phyloP scores from a whole-genome alignment of 208 protist genomes.

The Phytomonas sp. region DNA sequence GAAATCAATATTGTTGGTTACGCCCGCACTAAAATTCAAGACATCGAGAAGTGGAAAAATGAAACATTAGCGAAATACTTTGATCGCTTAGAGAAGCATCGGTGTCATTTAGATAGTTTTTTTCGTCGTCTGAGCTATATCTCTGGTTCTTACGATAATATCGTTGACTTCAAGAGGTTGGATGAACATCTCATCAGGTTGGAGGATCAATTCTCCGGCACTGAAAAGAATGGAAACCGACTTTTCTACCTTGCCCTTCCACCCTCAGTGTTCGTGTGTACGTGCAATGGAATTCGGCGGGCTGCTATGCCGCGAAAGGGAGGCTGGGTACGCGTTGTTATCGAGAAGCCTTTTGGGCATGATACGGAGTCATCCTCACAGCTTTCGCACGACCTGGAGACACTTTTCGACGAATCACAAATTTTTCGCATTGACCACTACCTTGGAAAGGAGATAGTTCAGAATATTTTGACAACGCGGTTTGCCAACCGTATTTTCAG shows the following conservation, averaged over 20 bases:
- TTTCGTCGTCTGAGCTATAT: constrained; percentile 64
- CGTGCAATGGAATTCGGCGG: constrained; percentile 42
- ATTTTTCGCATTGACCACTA: constrained; percentile 94
- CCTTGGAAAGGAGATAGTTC: constrained; percentile 92
- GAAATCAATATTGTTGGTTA: constrained; percentile 82
- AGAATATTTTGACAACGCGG: constrained; percentile 89
- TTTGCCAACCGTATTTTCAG: constrained; percentile 92
- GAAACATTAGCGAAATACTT: constrained; percentile 62
- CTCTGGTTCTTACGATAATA: constrained; percentile 63
- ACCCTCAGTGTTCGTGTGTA: constrained; percentile 66
- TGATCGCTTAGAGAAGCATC: constrained; percentile 23
- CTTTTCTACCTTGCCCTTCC: constrained; percentile 91
- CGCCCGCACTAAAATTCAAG: constrained; percentile 67
- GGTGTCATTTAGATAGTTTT: constrained; percentile 65
- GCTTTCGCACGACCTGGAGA: constrained; percentile 65
- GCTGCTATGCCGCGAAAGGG: constrained; percentile 41
- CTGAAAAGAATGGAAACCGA: constrained; percentile 56
- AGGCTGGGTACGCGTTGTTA: constrained; percentile 75
- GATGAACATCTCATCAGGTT: constrained; percentile 35
- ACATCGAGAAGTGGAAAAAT: constrained; percentile 62
- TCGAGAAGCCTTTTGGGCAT: constrained; percentile 92
- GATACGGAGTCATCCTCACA: constrained; percentile 71
- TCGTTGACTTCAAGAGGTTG: constrained; percentile 64
- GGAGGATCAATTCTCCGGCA: constrained; percentile 24
- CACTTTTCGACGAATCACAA: constrained; percentile 80